Base-by-base conservation (phyloP, 2,329 filamentous ascomycete genomes). In the Ophiosphaerella narmari region DNA sequence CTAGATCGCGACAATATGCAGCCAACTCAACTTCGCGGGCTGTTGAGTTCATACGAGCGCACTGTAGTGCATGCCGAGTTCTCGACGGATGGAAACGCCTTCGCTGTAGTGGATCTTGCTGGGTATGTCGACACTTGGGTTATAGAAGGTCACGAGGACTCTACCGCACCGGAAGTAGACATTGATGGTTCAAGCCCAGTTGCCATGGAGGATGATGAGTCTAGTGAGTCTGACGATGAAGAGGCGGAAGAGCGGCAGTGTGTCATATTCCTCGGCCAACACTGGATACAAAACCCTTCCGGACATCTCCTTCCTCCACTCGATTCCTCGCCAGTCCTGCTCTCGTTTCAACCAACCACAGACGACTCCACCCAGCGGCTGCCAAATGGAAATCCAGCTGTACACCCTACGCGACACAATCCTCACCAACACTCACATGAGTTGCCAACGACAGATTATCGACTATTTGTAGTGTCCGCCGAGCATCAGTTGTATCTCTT, bases 51-150 rank as follows among this genome's bases (percentile, higher is more conserved):
- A 23, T 97, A 97, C 73, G 85, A 91, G 55, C 83, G 88, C 68
- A 87, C 81, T 38, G 86, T 97, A 58, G 86, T 83, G 32, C 87
- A 90, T 46, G 72, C 87, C 23, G 80, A 86, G 2, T 97, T 97
- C 72, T 92, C 91, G 8, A 79, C 86, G 5, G 88, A 96, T 68
- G 90, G 89, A 68, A 85, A 82, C 58, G 83, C 96, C 55, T 77
- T 97, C 39, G 91, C 88, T 7, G 84, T 86, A 26, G 86, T 88
- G 40, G 93, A 97, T 70, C 75, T 97, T 44, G 86, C 88, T 37
- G 94, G 94, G 37, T 91, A 87, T 72, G 80, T 97, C 29, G 92
- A 97, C 67, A 91, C 87, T 14, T 99, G 92, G 89, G 76, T 91
- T 1, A 74, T 96, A 46, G 81, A 84, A 65, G 82, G 82, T 33